These are phyloP conservation scores for Colletotrichum trifolii DNA, from an alignment of 2,329 filamentous ascomycete genomes.

Conservation along the genomic window DNA sequence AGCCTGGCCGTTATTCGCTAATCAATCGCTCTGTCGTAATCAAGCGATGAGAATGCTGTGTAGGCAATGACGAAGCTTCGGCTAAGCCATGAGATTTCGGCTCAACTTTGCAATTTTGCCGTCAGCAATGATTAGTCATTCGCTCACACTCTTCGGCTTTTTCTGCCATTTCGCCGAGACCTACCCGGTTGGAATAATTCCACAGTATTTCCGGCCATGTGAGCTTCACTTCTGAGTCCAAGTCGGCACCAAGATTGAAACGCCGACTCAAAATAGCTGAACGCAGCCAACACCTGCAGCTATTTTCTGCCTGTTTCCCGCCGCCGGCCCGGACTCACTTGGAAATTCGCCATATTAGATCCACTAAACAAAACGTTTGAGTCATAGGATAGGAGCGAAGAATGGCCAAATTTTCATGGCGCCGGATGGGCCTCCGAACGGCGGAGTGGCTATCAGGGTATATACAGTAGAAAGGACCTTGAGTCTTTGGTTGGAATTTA, in stretches of 20 bases:
- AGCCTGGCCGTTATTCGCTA: no score
- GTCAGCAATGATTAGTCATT: slow-evolving; percentile 3
- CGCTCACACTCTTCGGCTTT: background rate
- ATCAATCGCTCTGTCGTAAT: no score
- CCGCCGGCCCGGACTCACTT: slow-evolving; percentile 9
- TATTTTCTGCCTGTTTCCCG: slow-evolving; percentile 5
- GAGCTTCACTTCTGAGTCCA: background rate
- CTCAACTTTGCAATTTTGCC: background rate
- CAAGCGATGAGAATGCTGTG: no score
- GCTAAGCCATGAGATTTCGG: slow-evolving; percentile 1
- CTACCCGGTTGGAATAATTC: background rate
- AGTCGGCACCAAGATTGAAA: slow-evolving; percentile 3
- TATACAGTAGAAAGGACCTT: slow-evolving; percentile 1
- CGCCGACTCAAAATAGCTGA: background rate
- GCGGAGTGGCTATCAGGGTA: slow-evolving; percentile 17
- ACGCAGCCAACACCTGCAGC: slow-evolving; percentile 1
- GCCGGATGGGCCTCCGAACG: slow-evolving; percentile 15
- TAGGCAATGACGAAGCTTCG: no score
- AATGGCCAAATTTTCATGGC: slow-evolving; percentile 11
- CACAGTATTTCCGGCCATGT: slow-evolving; percentile 8
- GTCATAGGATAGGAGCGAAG: slow-evolving; percentile 19
- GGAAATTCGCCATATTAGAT: background rate
- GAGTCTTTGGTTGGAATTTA: background rate
- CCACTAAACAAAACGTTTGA: slow-evolving; percentile 27
- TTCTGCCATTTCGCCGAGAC: background rate